phyloP scores from a whole-genome alignment of 169 alveolate species.

The Neospora caninum region DNA sequence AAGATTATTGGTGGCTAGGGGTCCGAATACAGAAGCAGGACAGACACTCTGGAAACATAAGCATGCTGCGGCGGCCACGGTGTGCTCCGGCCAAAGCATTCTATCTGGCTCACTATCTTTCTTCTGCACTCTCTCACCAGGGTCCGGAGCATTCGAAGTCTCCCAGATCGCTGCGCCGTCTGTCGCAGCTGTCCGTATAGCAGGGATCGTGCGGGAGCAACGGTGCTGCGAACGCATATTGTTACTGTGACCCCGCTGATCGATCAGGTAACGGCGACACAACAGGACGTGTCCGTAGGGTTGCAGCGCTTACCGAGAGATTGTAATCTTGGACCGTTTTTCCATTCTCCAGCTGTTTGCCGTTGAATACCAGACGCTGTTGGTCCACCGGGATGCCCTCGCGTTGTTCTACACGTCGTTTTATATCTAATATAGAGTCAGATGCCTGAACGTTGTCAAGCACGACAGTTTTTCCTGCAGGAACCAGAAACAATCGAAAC shows the following conservation, averaged over 20 bases:
- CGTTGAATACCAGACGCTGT: conserved; percentile 97
- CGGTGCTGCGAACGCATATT: not conserved
- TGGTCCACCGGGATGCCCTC: conserved; percentile 99
- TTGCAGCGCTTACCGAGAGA: conserved; percentile 38
- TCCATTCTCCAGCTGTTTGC: conserved; percentile 97
- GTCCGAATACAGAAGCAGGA: not conserved
- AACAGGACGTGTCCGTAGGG: not conserved
- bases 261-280: not conserved
- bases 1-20: not conserved
- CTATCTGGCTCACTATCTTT: not conserved
- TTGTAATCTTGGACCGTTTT: conserved; percentile 96
- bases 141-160: too few relatives aligned
- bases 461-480: conserved; percentile 86
- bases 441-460: conserved; percentile 92
- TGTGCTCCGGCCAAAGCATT: not conserved
- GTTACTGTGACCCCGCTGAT: not conserved
- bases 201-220: not conserved
- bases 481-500: not conserved
- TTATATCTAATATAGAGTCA: conserved; percentile 96
- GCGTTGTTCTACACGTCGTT: conserved; percentile 97
- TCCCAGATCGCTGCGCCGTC: too few relatives aligned
- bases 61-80: not conserved
- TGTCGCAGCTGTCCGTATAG: too few relatives aligned
- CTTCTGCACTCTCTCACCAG: not conserved
- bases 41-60: not conserved